A percentile compares a stretch with the other conserved stretches of the same genome.
Evolutionary conservation across 352 stramenopile genomes (phyloP).

Genomic region (Hyaloperonospora arabidopsidis): DNA sequence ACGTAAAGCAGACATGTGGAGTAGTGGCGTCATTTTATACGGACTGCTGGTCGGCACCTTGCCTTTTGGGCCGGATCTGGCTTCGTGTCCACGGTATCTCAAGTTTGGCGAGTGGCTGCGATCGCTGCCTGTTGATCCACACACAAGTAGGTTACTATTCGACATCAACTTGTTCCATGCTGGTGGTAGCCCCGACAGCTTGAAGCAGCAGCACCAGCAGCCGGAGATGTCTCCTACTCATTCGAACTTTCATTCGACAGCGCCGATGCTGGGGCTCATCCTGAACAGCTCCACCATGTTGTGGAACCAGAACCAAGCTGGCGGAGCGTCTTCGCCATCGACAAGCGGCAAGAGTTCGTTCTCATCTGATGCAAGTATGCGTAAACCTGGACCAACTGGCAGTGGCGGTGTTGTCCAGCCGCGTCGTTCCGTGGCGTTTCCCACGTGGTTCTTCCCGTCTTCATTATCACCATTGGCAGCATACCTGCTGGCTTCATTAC

Average conservation of each 20-base stretch:
- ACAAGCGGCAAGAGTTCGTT: conserved; percentile 21
- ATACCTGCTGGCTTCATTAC: conserved; percentile 63
- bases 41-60: conserved; percentile 88
- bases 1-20: conserved; percentile 91
- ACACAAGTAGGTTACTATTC: conserved; percentile 61
- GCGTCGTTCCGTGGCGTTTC: conserved; percentile 55
- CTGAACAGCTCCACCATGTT: conserved; percentile 33
- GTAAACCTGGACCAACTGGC: conserved; percentile 21
- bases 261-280: conserved; percentile 33
- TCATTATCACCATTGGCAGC: conserved; percentile 55
- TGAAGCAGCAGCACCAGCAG: conserved; percentile 14
- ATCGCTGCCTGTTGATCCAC: conserved; percentile 46
- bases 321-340: conserved; percentile 19
- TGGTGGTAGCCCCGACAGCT: conserved; percentile 6
- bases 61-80: conserved; percentile 92
- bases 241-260: conserved; percentile 24
- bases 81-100: conserved; percentile 89
- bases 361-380: conserved; percentile 13
- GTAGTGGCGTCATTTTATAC: conserved; percentile 90
- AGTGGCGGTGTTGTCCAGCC: conserved; percentile 11
- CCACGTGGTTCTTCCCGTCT: conserved; percentile 78
- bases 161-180: conserved; percentile 45
- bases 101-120: conserved; percentile 91
- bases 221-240: conserved; percentile 17
- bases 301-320: conserved; percentile 26